Evolutionary conservation across 2,329 filamentous ascomycete species (phyloP), one percentile per base, ranked within the genome.

Genomic region (Diaporthe aspalathi): DNA sequence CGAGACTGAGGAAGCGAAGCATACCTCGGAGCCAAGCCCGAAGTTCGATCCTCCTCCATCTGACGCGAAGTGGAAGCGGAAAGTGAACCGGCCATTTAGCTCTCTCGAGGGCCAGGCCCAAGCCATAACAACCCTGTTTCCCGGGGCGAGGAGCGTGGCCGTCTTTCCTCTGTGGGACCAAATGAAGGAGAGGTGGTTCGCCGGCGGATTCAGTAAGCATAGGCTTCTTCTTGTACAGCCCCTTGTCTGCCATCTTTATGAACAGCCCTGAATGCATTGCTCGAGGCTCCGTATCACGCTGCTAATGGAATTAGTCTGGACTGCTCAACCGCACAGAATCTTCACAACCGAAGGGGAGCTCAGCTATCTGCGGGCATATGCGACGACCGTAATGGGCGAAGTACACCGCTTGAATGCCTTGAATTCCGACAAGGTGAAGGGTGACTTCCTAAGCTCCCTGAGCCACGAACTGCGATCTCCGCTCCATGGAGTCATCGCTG

Each of bases 401-500:
- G 80, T 90, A 9, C 83, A 84, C 1, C 82, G 86, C 11, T 74
- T 89, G 2, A 78, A 81, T 52, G 76, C 77, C 0, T 56, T 78
- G 5, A 74, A 77, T 20, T 79, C 81, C 8, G 81, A 81, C 65
- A 80, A 79, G 73, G 84, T 85, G 49, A 87, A 88, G 76, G 84
- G 84, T 0, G 86, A 88, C 70, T 87, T 90, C 72, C 84, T 90
- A 27, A 86, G 85, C 1, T 88, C 85, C 9, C 84, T 90, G 54
- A 87, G 85, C 29, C 88, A 90, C 76, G 88, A 90, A 74, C 78
- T 90, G 8, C 81, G 88, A 20, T 87, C 84, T 3, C 88, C 88
- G 2, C 79, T 90, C 1, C 87, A 90, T 72, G 88, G 87, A 1
- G 87, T 90, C 40, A 79, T 90, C 2, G 86, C 85, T 0, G 88